Evolutionary conservation across 768 basidiomycete genomes (phyloP), one percentile per base, ranked within the genome.

Genomic region (Gloeopeniophorella convolvens): DNA sequence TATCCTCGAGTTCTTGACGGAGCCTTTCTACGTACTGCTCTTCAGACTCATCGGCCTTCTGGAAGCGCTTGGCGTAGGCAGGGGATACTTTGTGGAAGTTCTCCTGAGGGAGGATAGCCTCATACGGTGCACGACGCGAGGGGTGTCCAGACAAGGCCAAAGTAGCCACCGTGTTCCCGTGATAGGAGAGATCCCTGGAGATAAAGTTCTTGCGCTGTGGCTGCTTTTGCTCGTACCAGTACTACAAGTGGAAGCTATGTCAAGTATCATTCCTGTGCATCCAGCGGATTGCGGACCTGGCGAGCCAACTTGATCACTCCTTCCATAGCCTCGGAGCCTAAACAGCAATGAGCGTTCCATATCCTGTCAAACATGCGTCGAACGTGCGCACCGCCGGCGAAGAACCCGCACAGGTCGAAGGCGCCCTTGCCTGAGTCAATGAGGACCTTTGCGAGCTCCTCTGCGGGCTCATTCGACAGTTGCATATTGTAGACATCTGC

Each of bases 271-370:
- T 11, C 24, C 32, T 13, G 11, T 6, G 0, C 21, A 23, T 27
- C 15, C 16, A 18, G 13, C 34, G 45, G 13, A 45, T 16, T 18
- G 58, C 68, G 12, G 61, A 85, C 84, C 71, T 91, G 89, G 59
- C 83, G 77, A 26, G 82, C 79, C 2, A 89, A 74, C 66, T 94
- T 94, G 48, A 92, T 72, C n/a, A 80, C 83, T 50, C 79, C 77
- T 56, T 94, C 91, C 85, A 91, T 87, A 0, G 90, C 89, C 65
- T 94, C 91, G 2, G 89, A 85, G 41, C 89, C 89, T 90, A 45
- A 23, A 41, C 28, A 39, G 50, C 6, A 26, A 35, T 32, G 1
- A 21, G 31, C 11, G 16, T 2, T 4, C 21, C 3, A 28, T 44
- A 27, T 16, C 9, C 20, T 20, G 32, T n/a, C n/a, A 30, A 33